phyloP scores from a whole-genome alignment of 1,139 yeast species.

The Arxiozyma slooffiae region DNA sequence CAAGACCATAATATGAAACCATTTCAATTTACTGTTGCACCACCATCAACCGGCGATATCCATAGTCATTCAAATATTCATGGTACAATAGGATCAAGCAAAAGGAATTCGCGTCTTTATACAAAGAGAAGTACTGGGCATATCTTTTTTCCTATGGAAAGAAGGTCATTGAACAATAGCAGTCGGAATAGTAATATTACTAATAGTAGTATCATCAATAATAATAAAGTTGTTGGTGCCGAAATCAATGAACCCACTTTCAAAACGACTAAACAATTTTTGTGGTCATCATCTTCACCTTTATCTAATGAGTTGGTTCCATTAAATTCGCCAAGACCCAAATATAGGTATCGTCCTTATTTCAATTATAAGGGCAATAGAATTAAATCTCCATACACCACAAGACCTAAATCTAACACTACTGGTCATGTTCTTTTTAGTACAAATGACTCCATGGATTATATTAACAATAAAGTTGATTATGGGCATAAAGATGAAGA shows the following conservation, averaged over 20 bases:
- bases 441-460: not conserved
- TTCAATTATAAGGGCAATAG: not conserved
- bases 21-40: not conserved
- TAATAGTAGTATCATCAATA: not conserved
- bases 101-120: constrained; percentile 1
- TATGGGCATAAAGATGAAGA: not conserved
- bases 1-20: no score
- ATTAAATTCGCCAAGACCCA: not conserved
- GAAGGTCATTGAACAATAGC: not conserved
- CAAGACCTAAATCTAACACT: constrained; percentile 6
- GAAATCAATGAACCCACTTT: not conserved
- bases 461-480: not conserved
- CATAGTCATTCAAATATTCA: constrained; percentile 1
- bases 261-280: not conserved
- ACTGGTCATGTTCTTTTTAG: not conserved
- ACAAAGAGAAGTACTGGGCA: constrained; percentile 9
- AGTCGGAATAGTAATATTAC: not conserved
- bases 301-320: not conserved
- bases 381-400: not conserved
- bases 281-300: not conserved
- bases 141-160: constrained; percentile 7
- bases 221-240: not conserved
- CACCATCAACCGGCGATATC: constrained; percentile 1
- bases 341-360: not conserved
- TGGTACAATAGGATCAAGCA: not conserved